Base-by-base conservation (phyloP, 192 early-diverging fungal species). In the Chytriomyces sp. region DNA sequence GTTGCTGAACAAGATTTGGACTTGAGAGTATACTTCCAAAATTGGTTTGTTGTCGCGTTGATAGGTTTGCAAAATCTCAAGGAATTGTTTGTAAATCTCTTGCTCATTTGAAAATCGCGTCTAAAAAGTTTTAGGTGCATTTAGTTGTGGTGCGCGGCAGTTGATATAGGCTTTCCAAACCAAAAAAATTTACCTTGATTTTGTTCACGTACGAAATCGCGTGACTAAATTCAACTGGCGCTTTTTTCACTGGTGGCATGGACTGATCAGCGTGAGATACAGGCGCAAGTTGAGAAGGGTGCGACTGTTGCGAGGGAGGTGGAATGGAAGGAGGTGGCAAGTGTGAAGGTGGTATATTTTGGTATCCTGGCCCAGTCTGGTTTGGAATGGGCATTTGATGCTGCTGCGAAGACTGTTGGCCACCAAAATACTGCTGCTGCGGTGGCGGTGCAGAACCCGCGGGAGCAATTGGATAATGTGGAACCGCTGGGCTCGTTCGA, bases 191-290 rank as follows among this genome's bases (percentile, higher is more conserved):
- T 84, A 92, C 91, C 86, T 99, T 99, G 76, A 99, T 98, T 84
- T 98, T 98, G 84, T 98, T 98, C 9, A 99, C 98, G 80, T 98
- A 99, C 80, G 94, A 98, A 62, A 99, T 99, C 10, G 98, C 98
- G 78, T 98, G 96, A 65, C 95, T 93, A 77, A 99, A 99, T 79
- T 99, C 98, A 11, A 98, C 91, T 0, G 95, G 95, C 3, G 79
- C 74, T 28, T 75, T 77, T 59, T 77, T 77, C 35, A 35, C 8
- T 43, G 16, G 20, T 43, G 35, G 13, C 45, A 35, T 35, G 7
- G 69, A n/a, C 69, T n/a, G 48, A 35, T 35, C 35, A 35, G 35
- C 35, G 35, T 35, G 35, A 35, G 35, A 35, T 1, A 35, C 35
- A 5, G 44, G 62, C 20, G 9, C 70, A 9, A 7, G 20, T 46